Conservation (phyloP, 495 filamentous ascomycete species). For the Staphylotrichum longicolle region DNA sequence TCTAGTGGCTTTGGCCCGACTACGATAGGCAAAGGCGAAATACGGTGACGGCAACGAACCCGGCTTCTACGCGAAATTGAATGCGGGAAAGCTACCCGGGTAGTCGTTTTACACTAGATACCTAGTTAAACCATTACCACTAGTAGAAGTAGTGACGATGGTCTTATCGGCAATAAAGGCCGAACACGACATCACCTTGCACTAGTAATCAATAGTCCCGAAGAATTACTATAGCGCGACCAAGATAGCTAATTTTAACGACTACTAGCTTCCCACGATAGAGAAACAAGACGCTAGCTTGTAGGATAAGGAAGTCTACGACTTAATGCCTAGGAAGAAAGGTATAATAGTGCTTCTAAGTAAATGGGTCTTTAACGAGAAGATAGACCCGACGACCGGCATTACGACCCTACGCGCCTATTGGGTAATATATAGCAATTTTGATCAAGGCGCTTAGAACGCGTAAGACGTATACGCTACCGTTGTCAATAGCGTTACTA, state of each 20-base stretch:
- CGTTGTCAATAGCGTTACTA: not conserved
- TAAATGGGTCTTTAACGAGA: constrained; percentile 16
- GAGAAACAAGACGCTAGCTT: not conserved
- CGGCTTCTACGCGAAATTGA: not conserved
- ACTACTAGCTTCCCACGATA: constrained; percentile 11
- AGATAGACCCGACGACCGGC: not conserved
- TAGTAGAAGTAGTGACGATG: not conserved
- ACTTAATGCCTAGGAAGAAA: not conserved
- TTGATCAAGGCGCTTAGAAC: constrained; percentile 1
- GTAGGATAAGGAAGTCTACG: not conserved
- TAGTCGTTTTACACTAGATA: not conserved
- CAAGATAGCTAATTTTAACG: not conserved
- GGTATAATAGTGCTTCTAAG: not conserved
- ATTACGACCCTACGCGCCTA: not conserved
- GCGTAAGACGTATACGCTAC: not conserved
- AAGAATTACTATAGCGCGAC: constrained; percentile 30
- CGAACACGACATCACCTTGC: not conserved
- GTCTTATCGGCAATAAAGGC: not conserved
- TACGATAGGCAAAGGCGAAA: not conserved
- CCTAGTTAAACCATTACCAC: not conserved
- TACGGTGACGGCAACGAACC: not conserved
- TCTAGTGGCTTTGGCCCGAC: not conserved
- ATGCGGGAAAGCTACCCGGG: not conserved
- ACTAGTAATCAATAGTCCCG: not conserved
- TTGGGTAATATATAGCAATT: constrained; percentile 13